Percentiles rank a stretch among this genome's conserved stretches.
Evolutionary conservation across 306 rosid genomes (phyloP).

Genomic region (Coriaria nepalensis): DNA sequence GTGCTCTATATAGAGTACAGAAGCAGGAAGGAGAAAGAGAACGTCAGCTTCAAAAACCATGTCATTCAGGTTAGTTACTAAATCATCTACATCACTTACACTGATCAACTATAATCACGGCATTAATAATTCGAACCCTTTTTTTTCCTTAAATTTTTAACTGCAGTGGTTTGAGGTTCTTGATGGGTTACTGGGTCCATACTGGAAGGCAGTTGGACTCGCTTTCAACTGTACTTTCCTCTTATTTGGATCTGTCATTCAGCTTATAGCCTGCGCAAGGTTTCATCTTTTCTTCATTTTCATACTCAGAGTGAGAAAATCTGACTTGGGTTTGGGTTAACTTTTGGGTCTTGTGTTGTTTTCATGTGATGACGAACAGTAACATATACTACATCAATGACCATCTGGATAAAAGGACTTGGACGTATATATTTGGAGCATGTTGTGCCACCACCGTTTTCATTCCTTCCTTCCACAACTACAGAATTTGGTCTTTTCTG

Average conservation of each 20-base stretch:
- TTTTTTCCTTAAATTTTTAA: not conserved
- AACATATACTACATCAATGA: slow-evolving; percentile 89
- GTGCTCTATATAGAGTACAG: slow-evolving; percentile 79
- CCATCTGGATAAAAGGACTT: slow-evolving; percentile 80
- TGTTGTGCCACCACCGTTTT: slow-evolving; percentile 97
- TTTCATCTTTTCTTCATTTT: slow-evolving; percentile 7
- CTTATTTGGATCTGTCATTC: slow-evolving; percentile 92
- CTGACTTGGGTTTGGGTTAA: not conserved
- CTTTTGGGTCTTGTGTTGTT: not conserved
- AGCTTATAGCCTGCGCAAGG: slow-evolving; percentile 99
- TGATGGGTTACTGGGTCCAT: slow-evolving; percentile 84
- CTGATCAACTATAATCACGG: no score
- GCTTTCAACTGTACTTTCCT: slow-evolving; percentile 98
- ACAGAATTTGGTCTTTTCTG: slow-evolving; percentile 90
- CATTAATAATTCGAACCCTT: no score
- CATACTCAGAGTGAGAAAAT: not conserved
- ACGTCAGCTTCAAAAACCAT: slow-evolving; percentile 81
- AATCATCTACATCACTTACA: not conserved
- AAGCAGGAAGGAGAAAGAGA: slow-evolving; percentile 85
- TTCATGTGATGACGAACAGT: slow-evolving; percentile 27
- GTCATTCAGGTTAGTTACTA: slow-evolving; percentile 65
- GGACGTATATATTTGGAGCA: slow-evolving; percentile 97
- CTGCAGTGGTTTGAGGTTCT: slow-evolving; percentile 98
- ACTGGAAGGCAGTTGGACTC: slow-evolving; percentile 86
- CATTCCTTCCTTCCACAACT: slow-evolving; percentile 96